These are phyloP conservation scores for Aphanocladium album DNA, from an alignment of 2,329 filamentous ascomycete species.

Conservation along the genomic window DNA sequence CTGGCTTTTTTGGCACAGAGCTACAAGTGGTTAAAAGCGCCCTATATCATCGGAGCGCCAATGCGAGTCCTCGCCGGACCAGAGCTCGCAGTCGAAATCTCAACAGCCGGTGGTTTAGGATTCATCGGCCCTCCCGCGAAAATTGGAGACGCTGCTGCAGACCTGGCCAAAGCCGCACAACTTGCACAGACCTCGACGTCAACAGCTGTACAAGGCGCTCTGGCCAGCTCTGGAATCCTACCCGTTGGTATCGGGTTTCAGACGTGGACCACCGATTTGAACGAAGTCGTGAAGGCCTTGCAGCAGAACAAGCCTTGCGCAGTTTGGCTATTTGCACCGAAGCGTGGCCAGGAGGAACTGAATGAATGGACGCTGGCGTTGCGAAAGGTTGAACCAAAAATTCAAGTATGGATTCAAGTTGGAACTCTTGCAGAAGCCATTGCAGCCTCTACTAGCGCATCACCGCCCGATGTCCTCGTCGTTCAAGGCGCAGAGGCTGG, in stretches of 20 bases:
- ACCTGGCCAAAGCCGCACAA: conserved; percentile 26
- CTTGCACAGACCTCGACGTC: conserved; percentile 19
- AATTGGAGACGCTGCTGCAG: conserved; percentile 25
- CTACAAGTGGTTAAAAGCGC: conserved; percentile 31
- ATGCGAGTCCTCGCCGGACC: conserved; percentile 61
- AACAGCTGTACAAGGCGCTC: conserved; percentile 4
- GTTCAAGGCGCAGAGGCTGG: conserved; percentile 50
- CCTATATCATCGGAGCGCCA: conserved; percentile 56
- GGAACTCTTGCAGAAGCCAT: conserved; percentile 44
- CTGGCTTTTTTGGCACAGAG: conserved; percentile 12
- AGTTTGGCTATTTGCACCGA: conserved; percentile 45
- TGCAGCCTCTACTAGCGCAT: conserved; percentile 29
- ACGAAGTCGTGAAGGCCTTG: conserved; percentile 26
- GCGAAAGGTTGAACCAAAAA: conserved; percentile 33
- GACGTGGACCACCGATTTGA: conserved; percentile 38
- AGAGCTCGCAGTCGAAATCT: conserved; percentile 55
- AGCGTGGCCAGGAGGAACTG: conserved; percentile 29
- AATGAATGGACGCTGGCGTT: conserved; percentile 42
- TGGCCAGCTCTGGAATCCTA: conserved; percentile 20
- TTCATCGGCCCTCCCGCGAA: conserved; percentile 38
- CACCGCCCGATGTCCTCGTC: conserved; percentile 44
- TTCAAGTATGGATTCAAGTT: conserved; percentile 49
- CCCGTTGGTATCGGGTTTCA: conserved; percentile 45
- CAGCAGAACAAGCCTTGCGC: conserved; percentile 30
- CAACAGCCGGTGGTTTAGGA: conserved; percentile 65